A percentile compares a stretch with the other conserved stretches of the same genome.
These are phyloP conservation scores for Pythium aristosporum DNA, from an alignment of 352 stramenopile species.

Conservation along the genomic window DNA sequence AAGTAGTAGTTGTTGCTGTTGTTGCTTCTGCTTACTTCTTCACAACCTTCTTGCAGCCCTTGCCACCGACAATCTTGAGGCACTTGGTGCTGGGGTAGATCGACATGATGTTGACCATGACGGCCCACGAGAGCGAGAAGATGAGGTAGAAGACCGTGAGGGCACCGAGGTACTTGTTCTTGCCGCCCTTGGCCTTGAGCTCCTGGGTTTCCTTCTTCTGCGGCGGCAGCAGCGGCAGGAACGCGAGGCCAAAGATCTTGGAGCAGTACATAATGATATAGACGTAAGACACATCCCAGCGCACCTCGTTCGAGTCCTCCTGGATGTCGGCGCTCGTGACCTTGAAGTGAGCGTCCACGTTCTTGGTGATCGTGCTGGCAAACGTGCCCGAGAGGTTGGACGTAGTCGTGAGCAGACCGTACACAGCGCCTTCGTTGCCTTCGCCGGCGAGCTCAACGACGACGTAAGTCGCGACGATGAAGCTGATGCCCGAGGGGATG, in stretches of 20 bases:
- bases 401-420: constrained; percentile 42
- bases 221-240: constrained; percentile 29
- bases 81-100: constrained; percentile 19
- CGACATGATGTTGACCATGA: constrained; percentile 35
- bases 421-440: constrained; percentile 39
- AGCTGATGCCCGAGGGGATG: constrained; percentile 10
- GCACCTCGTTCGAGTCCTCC: constrained; percentile 29
- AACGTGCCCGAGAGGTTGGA: constrained; percentile 38
- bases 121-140: constrained; percentile 31
- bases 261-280: constrained; percentile 34
- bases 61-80: constrained; percentile 32
- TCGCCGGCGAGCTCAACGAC: constrained; percentile 36
- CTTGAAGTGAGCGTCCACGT: constrained; percentile 30
- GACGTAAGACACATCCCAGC: constrained; percentile 35
- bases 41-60: constrained; percentile 26
- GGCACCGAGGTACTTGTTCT: constrained; percentile 25
- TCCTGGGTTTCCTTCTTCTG: constrained; percentile 28
- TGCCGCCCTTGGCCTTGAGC: constrained; percentile 15
- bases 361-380: constrained; percentile 34
- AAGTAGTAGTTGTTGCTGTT: neutral
- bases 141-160: constrained; percentile 29
- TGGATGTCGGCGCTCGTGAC: constrained; percentile 32
- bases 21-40: constrained; percentile 3
- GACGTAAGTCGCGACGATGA: constrained; percentile 15
- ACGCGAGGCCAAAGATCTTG: constrained; percentile 23